These are phyloP conservation scores for Colletotrichum acutatum DNA, from an alignment of 2,329 filamentous ascomycete species.

Conservation along the genomic window DNA sequence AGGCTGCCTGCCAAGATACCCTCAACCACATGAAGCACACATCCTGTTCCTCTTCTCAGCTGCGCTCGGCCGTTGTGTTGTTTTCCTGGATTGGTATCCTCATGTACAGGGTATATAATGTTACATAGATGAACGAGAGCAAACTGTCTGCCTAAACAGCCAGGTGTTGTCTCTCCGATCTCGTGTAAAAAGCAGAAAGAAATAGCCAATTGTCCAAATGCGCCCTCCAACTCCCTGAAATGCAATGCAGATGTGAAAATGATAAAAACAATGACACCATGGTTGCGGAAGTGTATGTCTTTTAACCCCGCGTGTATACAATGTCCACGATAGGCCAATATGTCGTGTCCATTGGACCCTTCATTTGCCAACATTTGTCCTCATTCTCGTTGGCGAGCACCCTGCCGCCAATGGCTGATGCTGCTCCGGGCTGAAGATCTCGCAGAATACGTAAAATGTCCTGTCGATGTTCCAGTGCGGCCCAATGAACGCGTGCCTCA, in stretches of 20 bases:
- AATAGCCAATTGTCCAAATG: neutral
- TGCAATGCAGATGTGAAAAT: constrained; percentile 20
- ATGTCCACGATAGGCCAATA: constrained; percentile 52
- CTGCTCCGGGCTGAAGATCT: constrained; percentile 43
- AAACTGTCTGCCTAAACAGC: constrained; percentile 3
- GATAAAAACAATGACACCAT: constrained; percentile 5
- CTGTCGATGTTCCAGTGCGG: constrained; percentile 55
- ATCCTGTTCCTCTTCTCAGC: neutral
- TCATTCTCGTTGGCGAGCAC: constrained; percentile 43
- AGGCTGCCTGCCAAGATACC: constrained; percentile 3
- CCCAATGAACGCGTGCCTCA: constrained; percentile 62
- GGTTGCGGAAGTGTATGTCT: constrained; percentile 2
- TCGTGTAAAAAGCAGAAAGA: neutral
- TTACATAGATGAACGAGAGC: constrained; percentile 20
- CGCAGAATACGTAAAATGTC: constrained; percentile 47
- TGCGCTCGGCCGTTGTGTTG: neutral
- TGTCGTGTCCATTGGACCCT: constrained; percentile 46
- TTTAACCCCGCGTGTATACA: constrained; percentile 42
- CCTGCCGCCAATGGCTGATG: constrained; percentile 44
- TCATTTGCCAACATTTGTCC: constrained; percentile 46
- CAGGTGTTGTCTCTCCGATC: neutral
- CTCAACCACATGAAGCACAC: neutral
- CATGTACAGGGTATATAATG: constrained; percentile 35
- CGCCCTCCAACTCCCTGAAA: constrained; percentile 13
- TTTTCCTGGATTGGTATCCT: constrained; percentile 18